Evolutionary conservation across 805 yeast genomes (phyloP).

Genomic region (Candida gorgasii): DNA sequence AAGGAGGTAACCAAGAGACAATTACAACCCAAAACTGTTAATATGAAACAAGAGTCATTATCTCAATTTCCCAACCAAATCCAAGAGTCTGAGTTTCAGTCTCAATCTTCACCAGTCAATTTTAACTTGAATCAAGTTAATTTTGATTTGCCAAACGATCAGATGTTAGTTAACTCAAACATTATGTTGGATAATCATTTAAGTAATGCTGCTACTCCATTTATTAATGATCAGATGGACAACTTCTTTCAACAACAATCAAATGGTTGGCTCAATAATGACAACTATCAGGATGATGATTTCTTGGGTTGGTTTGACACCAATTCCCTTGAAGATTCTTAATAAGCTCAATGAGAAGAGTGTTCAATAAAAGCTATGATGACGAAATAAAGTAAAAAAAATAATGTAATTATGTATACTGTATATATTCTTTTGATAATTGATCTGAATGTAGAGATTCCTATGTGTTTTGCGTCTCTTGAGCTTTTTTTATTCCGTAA

Average conservation of each 20-base stretch:
- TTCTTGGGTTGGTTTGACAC: constrained; percentile 93
- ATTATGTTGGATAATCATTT: constrained; percentile 11
- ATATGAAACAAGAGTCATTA: not conserved
- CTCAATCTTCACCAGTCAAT: constrained; percentile 5
- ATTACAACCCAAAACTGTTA: not conserved
- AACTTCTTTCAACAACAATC: constrained; percentile 78
- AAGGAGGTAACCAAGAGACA: not conserved
- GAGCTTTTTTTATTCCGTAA: not conserved
- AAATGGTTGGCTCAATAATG: constrained; percentile 78
- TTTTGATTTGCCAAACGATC: constrained; percentile 14
- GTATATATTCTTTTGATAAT: not conserved
- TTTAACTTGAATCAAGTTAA: constrained; percentile 10
- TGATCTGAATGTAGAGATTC: not conserved
- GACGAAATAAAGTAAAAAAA: not conserved
- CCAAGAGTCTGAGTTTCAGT: not conserved
- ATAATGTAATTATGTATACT: constrained; percentile 6
- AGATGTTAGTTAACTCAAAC: constrained; percentile 10
- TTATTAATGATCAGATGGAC: constrained; percentile 42
- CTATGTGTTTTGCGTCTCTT: not conserved
- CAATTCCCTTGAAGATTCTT: constrained; percentile 36
- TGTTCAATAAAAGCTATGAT: not conserved
- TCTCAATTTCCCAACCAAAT: not conserved
- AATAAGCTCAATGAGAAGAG: constrained; percentile 2
- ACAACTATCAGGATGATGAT: constrained; percentile 65
- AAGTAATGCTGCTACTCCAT: constrained; percentile 11